Base-by-base conservation (phyloP, 192 early-diverging fungal species). In the Coemansia aciculifera region DNA sequence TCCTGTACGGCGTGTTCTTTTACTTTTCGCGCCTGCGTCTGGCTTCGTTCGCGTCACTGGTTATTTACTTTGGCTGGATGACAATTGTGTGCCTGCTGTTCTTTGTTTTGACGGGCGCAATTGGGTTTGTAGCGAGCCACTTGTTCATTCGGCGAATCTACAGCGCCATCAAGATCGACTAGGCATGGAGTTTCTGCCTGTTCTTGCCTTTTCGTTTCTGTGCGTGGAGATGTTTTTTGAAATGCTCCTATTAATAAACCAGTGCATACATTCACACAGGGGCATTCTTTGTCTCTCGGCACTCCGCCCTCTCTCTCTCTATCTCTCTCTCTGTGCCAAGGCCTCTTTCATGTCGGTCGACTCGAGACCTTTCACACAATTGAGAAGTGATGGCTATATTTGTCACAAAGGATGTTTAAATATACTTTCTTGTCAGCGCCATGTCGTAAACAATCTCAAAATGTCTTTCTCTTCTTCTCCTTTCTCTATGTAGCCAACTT, bases 11-110 rank as follows among this genome's bases (percentile, higher is more conserved):
- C 2, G 80, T 95, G 42, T 83, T 95, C 77, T 98, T 95, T 63
- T 98, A 93, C 75, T 83, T 86, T 49, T 86, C 90, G 8, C 88
- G 87, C 36, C 85, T 94, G 49, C 86, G 90, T 61, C 90, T 98
- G 86, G 87, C 90, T 40, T 88, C 89, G 5, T 84, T 89, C 21
- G 91, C 92, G 40, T 90, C 90, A 64, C 84, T 90, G 17, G 85
- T 90, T 3, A 89, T 93, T 68, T 98, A 95, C 78, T 96, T 98
- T 88, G 94, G 94, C 56, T 98, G 92, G 79, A 92, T 91, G 54
- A 76, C 75, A 5, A 85, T 95, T 43, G 89, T 87, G 43, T 94
- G 92, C 72, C 44, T 93, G 60, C 74, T 90, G 51, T 84, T 95
- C 72, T 90, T 92, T 65, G 71, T 93, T 21, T 76, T 95, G 63